These are phyloP conservation scores for Bacidia rubella DNA, from an alignment of 495 filamentous ascomycete species.

Conservation along the genomic window DNA sequence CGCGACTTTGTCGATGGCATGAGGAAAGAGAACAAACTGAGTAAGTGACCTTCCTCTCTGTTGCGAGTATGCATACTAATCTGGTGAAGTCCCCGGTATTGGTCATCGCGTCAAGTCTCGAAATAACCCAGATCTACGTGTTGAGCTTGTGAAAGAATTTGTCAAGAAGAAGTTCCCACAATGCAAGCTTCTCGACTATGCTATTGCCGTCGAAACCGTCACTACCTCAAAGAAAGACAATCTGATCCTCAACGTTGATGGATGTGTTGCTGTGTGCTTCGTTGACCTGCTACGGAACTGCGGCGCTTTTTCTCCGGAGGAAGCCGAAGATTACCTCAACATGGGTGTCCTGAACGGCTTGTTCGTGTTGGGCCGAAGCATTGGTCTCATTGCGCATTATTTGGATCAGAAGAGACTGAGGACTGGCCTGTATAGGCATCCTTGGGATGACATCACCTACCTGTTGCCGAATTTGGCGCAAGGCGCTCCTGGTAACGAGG, in stretches of 20 bases:
- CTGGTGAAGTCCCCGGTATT: slow-evolving; percentile 68
- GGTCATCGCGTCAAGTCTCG: slow-evolving; percentile 98
- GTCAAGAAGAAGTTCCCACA: slow-evolving; percentile 93
- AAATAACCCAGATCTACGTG: slow-evolving; percentile 98
- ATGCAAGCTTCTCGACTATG: slow-evolving; percentile 95
- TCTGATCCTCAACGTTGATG: slow-evolving; percentile 97
- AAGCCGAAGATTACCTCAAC: slow-evolving; percentile 44
- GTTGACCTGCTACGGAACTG: slow-evolving; percentile 95
- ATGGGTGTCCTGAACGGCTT: slow-evolving; percentile 99
- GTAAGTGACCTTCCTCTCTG: slow-evolving; percentile 30
- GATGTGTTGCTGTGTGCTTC: slow-evolving; percentile 96
- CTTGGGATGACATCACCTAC: slow-evolving; percentile 97
- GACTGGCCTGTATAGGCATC: slow-evolving; percentile 96
- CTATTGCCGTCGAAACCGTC: slow-evolving; percentile 92
- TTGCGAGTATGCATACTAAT: slow-evolving; percentile 13
- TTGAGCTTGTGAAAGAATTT: slow-evolving; percentile 98
- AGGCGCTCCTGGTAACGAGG: slow-evolving; percentile 62
- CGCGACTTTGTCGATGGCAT: slow-evolving; percentile 98
- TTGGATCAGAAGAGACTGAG: slow-evolving; percentile 98
- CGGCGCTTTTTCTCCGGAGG: slow-evolving; percentile 66
- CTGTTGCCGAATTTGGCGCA: slow-evolving; percentile 71
- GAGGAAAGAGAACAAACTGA: slow-evolving; percentile 99
- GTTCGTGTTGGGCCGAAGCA: slow-evolving; percentile 89
- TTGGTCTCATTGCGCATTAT: slow-evolving; percentile 98
- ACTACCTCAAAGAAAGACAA: slow-evolving; percentile 99